Conservation (phyloP, 2,329 filamentous ascomycete genomes). For the Fusarium sp. region DNA sequence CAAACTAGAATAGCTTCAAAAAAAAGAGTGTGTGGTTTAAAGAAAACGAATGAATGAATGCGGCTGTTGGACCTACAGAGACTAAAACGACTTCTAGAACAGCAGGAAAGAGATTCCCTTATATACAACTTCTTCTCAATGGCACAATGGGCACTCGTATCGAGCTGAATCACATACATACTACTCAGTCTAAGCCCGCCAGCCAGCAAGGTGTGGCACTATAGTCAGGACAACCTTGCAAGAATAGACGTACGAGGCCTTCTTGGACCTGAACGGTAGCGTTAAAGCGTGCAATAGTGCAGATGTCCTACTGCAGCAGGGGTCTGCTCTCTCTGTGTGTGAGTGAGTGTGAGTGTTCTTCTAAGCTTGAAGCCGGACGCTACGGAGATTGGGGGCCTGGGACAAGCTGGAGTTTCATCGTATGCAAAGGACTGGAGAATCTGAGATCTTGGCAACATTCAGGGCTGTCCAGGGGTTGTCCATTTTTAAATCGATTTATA, state of each 20-base stretch:
- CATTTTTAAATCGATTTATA: neutral
- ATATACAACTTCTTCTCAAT: slow-evolving; percentile 23
- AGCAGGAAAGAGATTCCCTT: slow-evolving; percentile 21
- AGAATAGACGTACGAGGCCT: slow-evolving; percentile 13
- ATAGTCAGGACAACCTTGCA: slow-evolving; percentile 11
- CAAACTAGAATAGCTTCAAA: slow-evolving; percentile 27
- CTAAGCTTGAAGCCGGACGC: slow-evolving; percentile 1
- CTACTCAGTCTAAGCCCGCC: neutral
- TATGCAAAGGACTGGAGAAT: slow-evolving; percentile 10
- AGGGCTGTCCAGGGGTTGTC: neutral
- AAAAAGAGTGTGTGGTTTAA: slow-evolving; percentile 9
- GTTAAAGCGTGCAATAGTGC: slow-evolving; percentile 2
- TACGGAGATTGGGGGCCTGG: slow-evolving; percentile 6
- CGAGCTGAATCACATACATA: slow-evolving; percentile 1
- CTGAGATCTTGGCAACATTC: slow-evolving; percentile 7
- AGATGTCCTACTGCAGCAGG: neutral
- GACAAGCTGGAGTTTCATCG: slow-evolving; percentile 8
- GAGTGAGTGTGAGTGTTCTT: no score
- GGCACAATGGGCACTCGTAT: neutral
- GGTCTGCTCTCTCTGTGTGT: neutral
- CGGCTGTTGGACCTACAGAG: slow-evolving; percentile 20
- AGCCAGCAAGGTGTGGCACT: slow-evolving; percentile 8
- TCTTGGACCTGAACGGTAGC: neutral
- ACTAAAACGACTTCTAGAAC: neutral
- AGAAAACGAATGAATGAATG: slow-evolving; percentile 21